Percentiles rank a stretch among this genome's conserved stretches.
These are phyloP conservation scores for Lonicera japonica DNA, from an alignment of 129 eudicot genomes.

Conservation along the genomic window DNA sequence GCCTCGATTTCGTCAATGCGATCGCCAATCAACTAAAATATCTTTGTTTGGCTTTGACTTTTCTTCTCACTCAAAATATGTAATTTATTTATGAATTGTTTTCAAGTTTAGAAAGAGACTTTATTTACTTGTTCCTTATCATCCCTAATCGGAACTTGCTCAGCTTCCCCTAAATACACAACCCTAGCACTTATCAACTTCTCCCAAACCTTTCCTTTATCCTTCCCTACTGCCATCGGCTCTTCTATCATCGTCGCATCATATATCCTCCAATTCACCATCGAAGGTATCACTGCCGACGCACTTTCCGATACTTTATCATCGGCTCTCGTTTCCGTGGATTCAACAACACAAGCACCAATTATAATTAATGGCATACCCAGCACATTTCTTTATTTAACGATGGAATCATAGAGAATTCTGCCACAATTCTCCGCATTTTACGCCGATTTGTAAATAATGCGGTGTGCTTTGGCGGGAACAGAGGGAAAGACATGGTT, in stretches of 20 bases:
- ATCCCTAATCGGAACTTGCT: slow-evolving; percentile 80
- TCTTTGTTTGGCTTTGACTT: not conserved
- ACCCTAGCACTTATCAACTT: slow-evolving; percentile 84
- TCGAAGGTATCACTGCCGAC: slow-evolving; percentile 9
- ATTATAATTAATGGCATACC: slow-evolving; percentile 54
- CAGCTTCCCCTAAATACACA: slow-evolving; percentile 96
- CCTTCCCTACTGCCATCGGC: slow-evolving; percentile 93
- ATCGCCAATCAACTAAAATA: not conserved
- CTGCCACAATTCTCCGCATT: slow-evolving; percentile 10
- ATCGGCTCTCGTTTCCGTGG: slow-evolving; percentile 74
- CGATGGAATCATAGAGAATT: slow-evolving; percentile 7
- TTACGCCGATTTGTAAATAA: slow-evolving; percentile 25
- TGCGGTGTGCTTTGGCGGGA: slow-evolving; percentile 27
- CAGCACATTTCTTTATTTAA: slow-evolving; percentile 51
- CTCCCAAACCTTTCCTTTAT: slow-evolving; percentile 81
- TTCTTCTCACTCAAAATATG: not conserved
- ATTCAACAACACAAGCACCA: slow-evolving; percentile 59
- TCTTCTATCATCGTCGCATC: slow-evolving; percentile 95
- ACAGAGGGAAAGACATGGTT: slow-evolving; percentile 2
- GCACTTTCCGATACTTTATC: slow-evolving; percentile 35
- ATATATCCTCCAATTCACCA: slow-evolving; percentile 67
- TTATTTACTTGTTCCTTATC: slow-evolving; percentile 45
- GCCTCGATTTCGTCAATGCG: slow-evolving; percentile 20
- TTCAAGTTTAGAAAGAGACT: not conserved
- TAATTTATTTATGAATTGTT: not conserved